Percentiles rank a stretch among this genome's conserved stretches.
Evolutionary conservation across 2,329 filamentous ascomycete species (phyloP).

Genomic region (Monilinia polystroma): DNA sequence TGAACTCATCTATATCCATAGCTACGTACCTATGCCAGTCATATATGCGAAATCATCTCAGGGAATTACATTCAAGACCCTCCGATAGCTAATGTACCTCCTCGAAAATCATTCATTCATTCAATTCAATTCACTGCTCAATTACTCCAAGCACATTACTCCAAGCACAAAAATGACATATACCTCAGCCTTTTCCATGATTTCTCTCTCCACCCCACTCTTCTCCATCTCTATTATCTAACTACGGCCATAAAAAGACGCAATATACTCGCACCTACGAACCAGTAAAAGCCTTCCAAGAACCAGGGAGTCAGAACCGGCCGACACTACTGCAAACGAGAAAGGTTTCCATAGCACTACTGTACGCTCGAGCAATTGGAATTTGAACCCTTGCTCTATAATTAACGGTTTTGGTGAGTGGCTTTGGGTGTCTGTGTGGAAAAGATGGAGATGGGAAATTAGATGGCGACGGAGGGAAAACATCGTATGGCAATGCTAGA

Average conservation of each 20-base stretch:
- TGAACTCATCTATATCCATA: not conserved
- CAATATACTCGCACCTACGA: too few relatives aligned
- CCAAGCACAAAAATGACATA: not conserved
- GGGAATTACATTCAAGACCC: not conserved
- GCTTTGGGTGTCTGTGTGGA: not conserved
- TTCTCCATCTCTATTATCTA: not conserved
- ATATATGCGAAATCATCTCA: not conserved
- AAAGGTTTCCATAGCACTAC: too few relatives aligned
- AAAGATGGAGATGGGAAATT: constrained; percentile 15
- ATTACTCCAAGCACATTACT: not conserved
- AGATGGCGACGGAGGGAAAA: not conserved
- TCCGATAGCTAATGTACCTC: constrained; percentile 1
- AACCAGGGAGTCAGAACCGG: not conserved
- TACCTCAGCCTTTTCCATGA: not conserved
- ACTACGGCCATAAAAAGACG: not conserved
- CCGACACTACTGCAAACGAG: too few relatives aligned
- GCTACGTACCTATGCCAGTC: not conserved
- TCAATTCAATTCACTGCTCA: not conserved
- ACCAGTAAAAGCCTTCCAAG: not conserved
- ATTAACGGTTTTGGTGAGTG: not conserved
- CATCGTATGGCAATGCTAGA: not conserved
- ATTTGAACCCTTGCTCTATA: too few relatives aligned
- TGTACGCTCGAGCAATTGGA: too few relatives aligned
- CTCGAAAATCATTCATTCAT: not conserved
- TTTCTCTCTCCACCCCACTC: not conserved